Evolutionary conservation across 768 basidiomycete species (phyloP).

Genomic region (Pleurotus citrinopileatus): DNA sequence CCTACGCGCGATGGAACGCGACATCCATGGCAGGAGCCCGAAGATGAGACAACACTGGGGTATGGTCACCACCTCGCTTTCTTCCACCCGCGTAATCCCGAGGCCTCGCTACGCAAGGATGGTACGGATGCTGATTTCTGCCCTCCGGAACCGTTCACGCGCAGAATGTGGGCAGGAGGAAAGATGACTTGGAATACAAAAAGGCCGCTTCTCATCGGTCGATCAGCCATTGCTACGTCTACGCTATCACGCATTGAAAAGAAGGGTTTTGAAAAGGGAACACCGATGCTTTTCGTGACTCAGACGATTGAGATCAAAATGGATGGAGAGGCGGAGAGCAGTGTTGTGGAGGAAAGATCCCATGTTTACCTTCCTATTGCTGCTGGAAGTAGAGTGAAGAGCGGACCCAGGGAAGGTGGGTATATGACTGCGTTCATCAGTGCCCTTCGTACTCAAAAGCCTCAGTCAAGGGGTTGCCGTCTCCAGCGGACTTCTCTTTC

Average conservation of each 20-base stretch:
- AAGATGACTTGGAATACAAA: constrained; percentile 57
- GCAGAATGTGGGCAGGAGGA: constrained; percentile 84
- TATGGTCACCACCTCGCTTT: constrained; percentile 73
- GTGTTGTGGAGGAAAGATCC: constrained; percentile 58
- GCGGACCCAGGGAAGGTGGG: constrained; percentile 41
- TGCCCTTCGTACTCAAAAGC: neutral
- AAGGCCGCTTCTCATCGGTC: constrained; percentile 51
- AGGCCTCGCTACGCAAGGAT: constrained; percentile 54
- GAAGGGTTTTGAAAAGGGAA: constrained; percentile 61
- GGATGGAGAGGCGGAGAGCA: constrained; percentile 40
- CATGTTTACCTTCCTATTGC: constrained; percentile 59
- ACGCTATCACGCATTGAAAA: constrained; percentile 50
- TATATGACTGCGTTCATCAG: neutral
- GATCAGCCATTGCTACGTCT: constrained; percentile 44
- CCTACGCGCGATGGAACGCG: constrained; percentile 66
- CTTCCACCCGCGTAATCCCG: constrained; percentile 67
- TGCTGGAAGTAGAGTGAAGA: constrained; percentile 23
- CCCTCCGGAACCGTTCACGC: constrained; percentile 69
- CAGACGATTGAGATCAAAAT: constrained; percentile 54
- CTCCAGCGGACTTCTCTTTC: constrained; percentile 55
- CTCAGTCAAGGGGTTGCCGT: constrained; percentile 51
- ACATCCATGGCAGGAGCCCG: constrained; percentile 33
- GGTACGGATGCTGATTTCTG: constrained; percentile 73
- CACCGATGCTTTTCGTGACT: constrained; percentile 75
- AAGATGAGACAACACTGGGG: constrained; percentile 37